Evolutionary conservation across 2,329 filamentous ascomycete genomes (phyloP), one percentile per base, ranked within the genome.

Genomic region (Amauroascus verrucosus): DNA sequence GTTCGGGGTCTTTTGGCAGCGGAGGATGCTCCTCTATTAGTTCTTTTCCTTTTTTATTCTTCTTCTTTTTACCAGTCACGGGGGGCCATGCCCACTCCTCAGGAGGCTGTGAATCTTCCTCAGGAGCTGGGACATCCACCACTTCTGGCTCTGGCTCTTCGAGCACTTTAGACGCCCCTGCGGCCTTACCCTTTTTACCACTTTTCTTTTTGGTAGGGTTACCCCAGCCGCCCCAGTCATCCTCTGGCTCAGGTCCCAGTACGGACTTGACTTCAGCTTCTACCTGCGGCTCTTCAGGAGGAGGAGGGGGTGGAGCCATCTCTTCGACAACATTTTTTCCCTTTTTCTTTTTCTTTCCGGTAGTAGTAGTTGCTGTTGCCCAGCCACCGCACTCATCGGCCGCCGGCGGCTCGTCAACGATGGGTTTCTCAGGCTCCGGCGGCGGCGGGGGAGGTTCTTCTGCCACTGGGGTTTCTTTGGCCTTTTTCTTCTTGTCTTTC

Each of bases 41-140:
- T 47, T 72, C 73, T 57, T 73, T 75, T 54, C 71, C 72, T 64
- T 79, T 78, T 57, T 73, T 75, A 53, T 71, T 71, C 64, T 79
- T 77, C 60, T 72, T 73, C 56, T 68, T 66, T 55, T 67, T 64
- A 46, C 58, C 57, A 44, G 60, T 60, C 33, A 58, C 22, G 46
- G 54, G 72, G 67, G n/a, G 67, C 67, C 14, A 59, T 59, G 51
- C 63, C 24, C 57, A 53, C 16, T 67, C 58, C 33, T 28, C 22
- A 5, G 16, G 16, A 6, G 46, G 14, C 18, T 26, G 20, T 11
- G 33, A 16, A 26, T 38, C 32, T 28, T 32, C 4, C 16, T 48
- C 46, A 1, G 40, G 40, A 35, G 11, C 35, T 7, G 51, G 16
- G 13, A 6, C 30, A 48, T 20, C 43, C 16, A 32, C 41, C 8